These are phyloP conservation scores for Globisporangium sylvaticum DNA, from an alignment of 352 stramenopile species.

Conservation along the genomic window DNA sequence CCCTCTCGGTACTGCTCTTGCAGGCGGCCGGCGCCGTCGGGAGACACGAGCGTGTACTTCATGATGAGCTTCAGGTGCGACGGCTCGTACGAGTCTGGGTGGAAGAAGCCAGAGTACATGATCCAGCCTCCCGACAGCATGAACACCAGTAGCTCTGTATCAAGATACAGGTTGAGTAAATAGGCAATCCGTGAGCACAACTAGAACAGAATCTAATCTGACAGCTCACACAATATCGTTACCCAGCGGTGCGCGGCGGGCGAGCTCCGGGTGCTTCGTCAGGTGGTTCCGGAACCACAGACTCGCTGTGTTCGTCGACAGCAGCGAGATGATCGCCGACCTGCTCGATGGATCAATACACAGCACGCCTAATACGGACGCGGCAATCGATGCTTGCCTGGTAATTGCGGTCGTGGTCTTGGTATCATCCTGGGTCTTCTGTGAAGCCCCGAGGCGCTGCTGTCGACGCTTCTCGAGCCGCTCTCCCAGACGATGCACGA, in stretches of 20 bases:
- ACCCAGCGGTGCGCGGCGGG: constrained; percentile 27
- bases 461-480: constrained; percentile 12
- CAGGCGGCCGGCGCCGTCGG: constrained; percentile 25
- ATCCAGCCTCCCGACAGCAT: constrained; percentile 54
- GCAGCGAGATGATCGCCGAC: constrained; percentile 45
- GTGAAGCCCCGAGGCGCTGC: background rate
- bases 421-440: background rate
- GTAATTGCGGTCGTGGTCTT: background rate
- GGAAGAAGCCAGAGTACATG: constrained; percentile 55
- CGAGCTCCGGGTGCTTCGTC: constrained; percentile 29
- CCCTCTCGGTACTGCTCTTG: constrained; percentile 39
- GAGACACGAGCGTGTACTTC: constrained; percentile 49
- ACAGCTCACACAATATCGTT: background rate
- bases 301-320: constrained; percentile 47
- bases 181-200: background rate
- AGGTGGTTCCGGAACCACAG: constrained; percentile 27
- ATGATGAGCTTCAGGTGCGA: constrained; percentile 57
- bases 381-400: constrained; percentile 27
- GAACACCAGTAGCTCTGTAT: constrained; percentile 45
- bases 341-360: constrained; percentile 34
- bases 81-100: constrained; percentile 52
- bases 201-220: background rate
- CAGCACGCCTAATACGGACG: constrained; percentile 27
- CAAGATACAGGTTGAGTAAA: background rate
- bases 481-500: constrained; percentile 25